A percentile compares a stretch with the other conserved stretches of the same genome.
These are phyloP conservation scores for Candida sonorensis DNA, from an alignment of 805 yeast genomes.

Conservation along the genomic window DNA sequence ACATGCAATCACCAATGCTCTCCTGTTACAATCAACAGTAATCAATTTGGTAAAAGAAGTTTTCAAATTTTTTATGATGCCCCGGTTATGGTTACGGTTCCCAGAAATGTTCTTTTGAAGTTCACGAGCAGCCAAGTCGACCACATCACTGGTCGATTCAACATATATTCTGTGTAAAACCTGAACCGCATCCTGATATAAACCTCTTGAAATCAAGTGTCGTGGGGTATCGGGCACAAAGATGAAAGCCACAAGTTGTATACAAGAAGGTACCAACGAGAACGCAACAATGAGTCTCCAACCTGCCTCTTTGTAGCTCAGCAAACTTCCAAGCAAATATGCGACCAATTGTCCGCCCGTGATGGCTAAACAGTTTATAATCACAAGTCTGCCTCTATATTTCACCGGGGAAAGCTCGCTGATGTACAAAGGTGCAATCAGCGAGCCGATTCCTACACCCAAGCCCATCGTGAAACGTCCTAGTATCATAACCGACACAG, in stretches of 20 bases:
- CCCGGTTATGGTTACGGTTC: too few relatives aligned
- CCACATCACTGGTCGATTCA: too few relatives aligned
- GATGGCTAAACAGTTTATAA: slow-evolving; percentile 45
- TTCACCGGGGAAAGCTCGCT: slow-evolving; percentile 47
- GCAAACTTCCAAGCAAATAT: slow-evolving; percentile 75
- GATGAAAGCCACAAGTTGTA: slow-evolving; percentile 69
- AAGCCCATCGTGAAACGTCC: slow-evolving; percentile 49
- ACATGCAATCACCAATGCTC: slow-evolving; percentile 72
- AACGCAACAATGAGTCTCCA: slow-evolving; percentile 93
- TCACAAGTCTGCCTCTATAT: slow-evolving; percentile 46
- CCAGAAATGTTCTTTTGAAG: slow-evolving; percentile 58
- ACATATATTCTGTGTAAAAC: slow-evolving; percentile 61
- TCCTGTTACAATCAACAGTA: slow-evolving; percentile 66
- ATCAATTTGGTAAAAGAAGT: slow-evolving; percentile 61
- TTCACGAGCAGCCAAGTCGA: too few relatives aligned
- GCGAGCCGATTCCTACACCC: slow-evolving; percentile 51
- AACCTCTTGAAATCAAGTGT: slow-evolving; percentile 68
- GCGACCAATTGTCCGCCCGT: slow-evolving; percentile 54
- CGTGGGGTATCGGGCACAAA: slow-evolving; percentile 97
- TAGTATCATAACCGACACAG: slow-evolving; percentile 42
- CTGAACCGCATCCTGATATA: slow-evolving; percentile 53
- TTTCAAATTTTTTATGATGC: slow-evolving; percentile 49
- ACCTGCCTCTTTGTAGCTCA: slow-evolving; percentile 66
- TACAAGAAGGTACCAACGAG: slow-evolving; percentile 77
- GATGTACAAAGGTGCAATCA: slow-evolving; percentile 48